phyloP scores from a whole-genome alignment of 805 yeast species.

The Jamesozyma gamospora region DNA sequence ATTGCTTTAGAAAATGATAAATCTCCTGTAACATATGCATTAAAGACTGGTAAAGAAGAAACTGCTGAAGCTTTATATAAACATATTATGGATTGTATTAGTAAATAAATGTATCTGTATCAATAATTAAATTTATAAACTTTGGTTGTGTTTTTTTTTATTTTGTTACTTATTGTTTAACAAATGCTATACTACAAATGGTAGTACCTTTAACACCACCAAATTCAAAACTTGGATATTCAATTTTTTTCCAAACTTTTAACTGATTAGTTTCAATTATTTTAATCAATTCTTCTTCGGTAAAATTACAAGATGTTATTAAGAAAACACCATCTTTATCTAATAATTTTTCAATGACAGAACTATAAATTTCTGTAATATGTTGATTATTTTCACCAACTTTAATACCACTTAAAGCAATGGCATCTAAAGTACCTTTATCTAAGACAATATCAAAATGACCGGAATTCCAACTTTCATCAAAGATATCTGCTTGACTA shows the following conservation, averaged over 20 bases:
- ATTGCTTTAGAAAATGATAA: conserved; percentile 55
- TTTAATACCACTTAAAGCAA: conserved; percentile 63
- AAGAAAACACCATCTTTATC: conserved; percentile 48
- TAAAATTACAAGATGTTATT: conserved; percentile 90
- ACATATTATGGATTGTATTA: conserved; percentile 10
- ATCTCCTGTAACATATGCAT: conserved; percentile 72
- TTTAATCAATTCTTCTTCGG: conserved; percentile 59
- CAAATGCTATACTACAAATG: conserved; percentile 78
- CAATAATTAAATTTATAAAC: not conserved
- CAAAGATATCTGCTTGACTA: conserved; percentile 59
- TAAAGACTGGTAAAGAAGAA: conserved; percentile 57
- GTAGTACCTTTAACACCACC: conserved; percentile 88
- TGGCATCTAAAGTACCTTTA: conserved; percentile 96
- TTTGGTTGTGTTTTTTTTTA: not conserved
- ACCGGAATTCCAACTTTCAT: conserved; percentile 30
- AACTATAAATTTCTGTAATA: conserved; percentile 52
- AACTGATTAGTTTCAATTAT: conserved; percentile 41
- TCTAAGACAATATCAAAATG: conserved; percentile 71
- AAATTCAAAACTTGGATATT: conserved; percentile 76
- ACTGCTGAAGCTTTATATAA: conserved; percentile 51
- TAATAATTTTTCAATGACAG: conserved; percentile 47
- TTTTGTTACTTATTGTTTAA: conserved; percentile 23
- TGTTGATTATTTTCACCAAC: conserved; percentile 38
- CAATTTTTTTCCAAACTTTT: conserved; percentile 52
- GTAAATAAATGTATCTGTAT: conserved; percentile 8